Percentiles rank a stretch among this genome's conserved stretches.
phyloP scores from a whole-genome alignment of 2,329 filamentous ascomycete genomes.

The Calonectria pauciramosa region DNA sequence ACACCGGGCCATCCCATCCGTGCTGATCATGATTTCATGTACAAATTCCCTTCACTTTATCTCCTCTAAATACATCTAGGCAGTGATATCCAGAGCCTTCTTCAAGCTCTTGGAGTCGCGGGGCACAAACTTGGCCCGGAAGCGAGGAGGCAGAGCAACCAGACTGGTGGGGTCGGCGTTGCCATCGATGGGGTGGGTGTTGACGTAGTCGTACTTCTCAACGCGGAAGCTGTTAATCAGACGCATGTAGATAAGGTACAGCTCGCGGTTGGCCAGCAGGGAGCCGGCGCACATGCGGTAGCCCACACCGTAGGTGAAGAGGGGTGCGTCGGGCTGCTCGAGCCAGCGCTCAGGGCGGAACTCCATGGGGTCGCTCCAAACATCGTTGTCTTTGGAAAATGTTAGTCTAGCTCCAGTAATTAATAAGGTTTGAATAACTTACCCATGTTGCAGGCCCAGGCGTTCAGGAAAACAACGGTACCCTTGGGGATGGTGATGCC shows the following conservation, averaged over 20 bases:
- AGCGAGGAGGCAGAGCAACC: constrained; percentile 71
- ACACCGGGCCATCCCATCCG: background rate
- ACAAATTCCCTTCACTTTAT: background rate
- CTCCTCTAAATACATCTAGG: background rate
- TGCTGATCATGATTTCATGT: constrained; percentile 5
- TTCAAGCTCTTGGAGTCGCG: constrained; percentile 46
- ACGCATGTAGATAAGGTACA: constrained; percentile 75
- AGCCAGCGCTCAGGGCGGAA: constrained; percentile 72
- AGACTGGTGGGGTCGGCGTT: constrained; percentile 73
- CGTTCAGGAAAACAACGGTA: constrained; percentile 75
- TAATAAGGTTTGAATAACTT: constrained; percentile 38
- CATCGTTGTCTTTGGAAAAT: constrained; percentile 25
- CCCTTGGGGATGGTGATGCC: constrained; percentile 71
- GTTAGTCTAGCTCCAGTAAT: background rate
- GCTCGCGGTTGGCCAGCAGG: constrained; percentile 71
- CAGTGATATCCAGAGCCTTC: constrained; percentile 29
- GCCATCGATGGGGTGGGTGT: constrained; percentile 71
- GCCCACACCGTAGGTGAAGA: constrained; percentile 76
- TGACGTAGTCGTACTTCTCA: constrained; percentile 65
- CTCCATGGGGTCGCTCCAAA: constrained; percentile 62
- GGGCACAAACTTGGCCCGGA: constrained; percentile 71
- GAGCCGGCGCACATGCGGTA: constrained; percentile 76
- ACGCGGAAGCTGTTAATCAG: constrained; percentile 74
- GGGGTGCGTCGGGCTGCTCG: constrained; percentile 69
- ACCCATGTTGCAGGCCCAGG: constrained; percentile 79